Conservation (phyloP, 2,329 filamentous ascomycete species). For the Phoma herbarum region DNA sequence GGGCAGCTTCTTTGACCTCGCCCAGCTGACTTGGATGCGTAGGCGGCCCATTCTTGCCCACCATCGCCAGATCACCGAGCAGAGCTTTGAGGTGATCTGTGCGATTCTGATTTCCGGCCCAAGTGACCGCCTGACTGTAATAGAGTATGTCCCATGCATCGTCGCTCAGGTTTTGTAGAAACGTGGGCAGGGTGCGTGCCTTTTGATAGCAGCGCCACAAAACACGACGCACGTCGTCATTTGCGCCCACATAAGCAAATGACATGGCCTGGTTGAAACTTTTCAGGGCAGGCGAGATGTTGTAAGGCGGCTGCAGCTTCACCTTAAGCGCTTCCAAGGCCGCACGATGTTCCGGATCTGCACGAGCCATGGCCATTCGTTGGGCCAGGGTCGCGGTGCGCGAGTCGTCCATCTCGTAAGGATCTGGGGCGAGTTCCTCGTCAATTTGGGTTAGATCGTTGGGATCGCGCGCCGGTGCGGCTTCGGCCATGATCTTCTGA, state of each 20-base stretch:
- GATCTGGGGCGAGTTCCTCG: conserved; percentile 42
- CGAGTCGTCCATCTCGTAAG: conserved; percentile 34
- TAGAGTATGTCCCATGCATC: conserved; percentile 52
- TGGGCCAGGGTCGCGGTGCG: conserved; percentile 36
- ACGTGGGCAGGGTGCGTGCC: conserved; percentile 43
- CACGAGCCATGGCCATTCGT: conserved; percentile 36
- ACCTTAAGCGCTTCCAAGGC: conserved; percentile 41
- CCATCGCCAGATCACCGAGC: conserved; percentile 40
- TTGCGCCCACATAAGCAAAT: conserved; percentile 48
- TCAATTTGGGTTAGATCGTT: conserved; percentile 28
- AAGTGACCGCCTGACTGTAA: conserved; percentile 50
- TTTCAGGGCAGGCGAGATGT: conserved; percentile 43
- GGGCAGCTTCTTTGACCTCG: conserved; percentile 12
- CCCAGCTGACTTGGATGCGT: conserved; percentile 41
- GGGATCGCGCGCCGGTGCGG: conserved; percentile 1
- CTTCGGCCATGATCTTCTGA: conserved; percentile 35
- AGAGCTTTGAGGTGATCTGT: conserved; percentile 41
- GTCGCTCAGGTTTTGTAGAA: conserved; percentile 44
- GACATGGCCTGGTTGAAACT: conserved; percentile 49
- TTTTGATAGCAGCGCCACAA: conserved; percentile 49
- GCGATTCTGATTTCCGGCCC: conserved; percentile 46
- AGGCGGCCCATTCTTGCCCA: conserved; percentile 48
- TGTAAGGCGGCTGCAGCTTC: conserved; percentile 42
- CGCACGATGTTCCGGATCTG: conserved; percentile 42
- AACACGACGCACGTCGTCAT: conserved; percentile 47